Base-by-base conservation (phyloP, 2,329 filamentous ascomycete genomes). In the Scytalidium sp. region DNA sequence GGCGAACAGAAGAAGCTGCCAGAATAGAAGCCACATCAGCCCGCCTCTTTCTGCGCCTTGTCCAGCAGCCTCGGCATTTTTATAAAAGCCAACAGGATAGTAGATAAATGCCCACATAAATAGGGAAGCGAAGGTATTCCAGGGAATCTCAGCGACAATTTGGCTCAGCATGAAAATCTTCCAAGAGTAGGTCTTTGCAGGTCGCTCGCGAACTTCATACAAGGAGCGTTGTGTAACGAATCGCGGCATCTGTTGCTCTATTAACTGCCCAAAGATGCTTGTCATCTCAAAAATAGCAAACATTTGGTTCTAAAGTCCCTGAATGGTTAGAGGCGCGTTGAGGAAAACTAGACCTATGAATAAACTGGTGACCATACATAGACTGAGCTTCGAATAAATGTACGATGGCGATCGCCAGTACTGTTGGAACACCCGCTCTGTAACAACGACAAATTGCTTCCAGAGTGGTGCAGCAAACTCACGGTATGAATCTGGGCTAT, bases 31-130 rank as follows among this genome's bases (percentile, higher is more conserved):
- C 73, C 90, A 91, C 78, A 92, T 86, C 19, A 93, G 79, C 1
- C 74, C 85, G 11, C 88, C 88, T 40, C 90, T 86, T 60, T 89
- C 81, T 2, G 76, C 63, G 1, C 83, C 78, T 57, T 83, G 73
- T 50, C 76, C 77, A 3, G 81, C 80, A 1, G 73, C 73, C 15
- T 75, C 71, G 3, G 87, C 87, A 62, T 92, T 91, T 55, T 72
- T 69, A 66, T 88, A 83, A 8, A 93, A 77, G 3, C 88, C 88
- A 46, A 95, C 80, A 1, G 90, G 88, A 65, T 91, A 96, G 74
- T 95, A 96, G 80, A 87, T 91, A 64, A 76, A 84, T 60, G 88
- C 78, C 73, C 75, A 95, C 74, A 91, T 85, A 58, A 94, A 71
- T 19, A 84, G 76, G 2, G 83, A 80, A 76, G 88, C 85, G 42